Base-by-base conservation (phyloP, 2,329 filamentous ascomycete genomes). In the Davidsoniella australis region DNA sequence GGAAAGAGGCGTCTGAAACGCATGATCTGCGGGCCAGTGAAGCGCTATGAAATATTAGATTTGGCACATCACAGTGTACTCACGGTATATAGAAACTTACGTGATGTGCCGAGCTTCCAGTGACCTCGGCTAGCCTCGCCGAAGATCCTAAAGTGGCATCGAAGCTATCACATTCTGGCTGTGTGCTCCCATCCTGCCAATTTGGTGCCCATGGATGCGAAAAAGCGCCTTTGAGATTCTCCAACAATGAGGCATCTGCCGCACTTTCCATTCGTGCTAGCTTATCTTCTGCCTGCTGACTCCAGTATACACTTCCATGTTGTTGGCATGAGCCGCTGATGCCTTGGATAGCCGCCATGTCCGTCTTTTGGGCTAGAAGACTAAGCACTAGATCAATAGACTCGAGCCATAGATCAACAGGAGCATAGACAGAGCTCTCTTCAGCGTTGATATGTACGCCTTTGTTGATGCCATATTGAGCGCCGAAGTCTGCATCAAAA, bases 281-380 rank as follows among this genome's bases (percentile, higher is more conserved):
- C 41, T 82, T 59, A 6, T 64, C 59, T 60, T 84, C 82, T 5
- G 85, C 88, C 50, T 78, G 67, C 41, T 68, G 63, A 52, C 75
- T 82, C 89, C 89, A 96, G 67, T 91, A 96, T 24, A 96, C 87
- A 62, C 89, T 96, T 33, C 91, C 91, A 64, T 96, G 91, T 70
- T 98, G 91, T 74, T 96, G 93, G 49, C 91, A 88, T 14, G 89
- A 88, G 54, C 87, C 91, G 59, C 85, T 89, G 57, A 98, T 74
- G 26, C 85, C 89, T 59, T 75, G 78, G 55, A 98, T 78, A 47
- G 76, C 75, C 47, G 71, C 66, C 58, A 95, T 81, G 56, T 87
- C 81, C 4, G 60, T 57, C 44, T 62, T 58, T 49, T 85, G 74
- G 1, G 79, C 78, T 54, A 98, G 71, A 14, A 83, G 78, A 44